Evolutionary conservation across 148 eudicot species (phyloP).

Genomic region (Rhododendron ferrugineum): DNA sequence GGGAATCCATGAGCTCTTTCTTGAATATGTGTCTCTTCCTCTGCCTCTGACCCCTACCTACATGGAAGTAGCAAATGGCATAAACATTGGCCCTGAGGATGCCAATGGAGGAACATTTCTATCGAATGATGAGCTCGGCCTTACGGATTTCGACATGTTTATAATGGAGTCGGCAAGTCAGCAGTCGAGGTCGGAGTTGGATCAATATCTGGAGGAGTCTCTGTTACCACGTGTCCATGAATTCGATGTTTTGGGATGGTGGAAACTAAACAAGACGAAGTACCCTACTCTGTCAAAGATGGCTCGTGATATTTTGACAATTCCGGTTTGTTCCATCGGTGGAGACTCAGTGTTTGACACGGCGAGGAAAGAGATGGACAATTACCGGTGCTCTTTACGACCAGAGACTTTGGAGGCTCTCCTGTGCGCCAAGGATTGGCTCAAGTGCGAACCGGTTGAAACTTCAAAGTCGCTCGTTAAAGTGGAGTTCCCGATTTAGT

Average conservation of each 20-base stretch:
- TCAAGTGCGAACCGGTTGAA: conserved; percentile 34
- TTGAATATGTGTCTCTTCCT: conserved; percentile 58
- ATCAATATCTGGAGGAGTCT: conserved; percentile 92
- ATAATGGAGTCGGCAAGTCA: conserved; percentile 84
- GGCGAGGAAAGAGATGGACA: conserved; percentile 57
- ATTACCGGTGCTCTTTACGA: conserved; percentile 59
- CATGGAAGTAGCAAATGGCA: conserved; percentile 36
- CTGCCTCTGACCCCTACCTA: conserved; percentile 36
- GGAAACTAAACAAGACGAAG: conserved; percentile 79
- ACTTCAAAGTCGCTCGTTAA: conserved; percentile 35
- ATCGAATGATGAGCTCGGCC: conserved; percentile 47
- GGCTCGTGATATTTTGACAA: conserved; percentile 74
- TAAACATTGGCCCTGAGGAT: conserved; percentile 35
- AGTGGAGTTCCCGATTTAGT: conserved; percentile 56
- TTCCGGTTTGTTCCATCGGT: conserved; percentile 61
- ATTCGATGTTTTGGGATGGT: conserved; percentile 91
- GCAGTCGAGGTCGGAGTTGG: conserved; percentile 70
- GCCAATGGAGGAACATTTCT: conserved; percentile 25
- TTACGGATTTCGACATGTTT: conserved; percentile 75
- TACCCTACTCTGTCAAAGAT: conserved; percentile 89
- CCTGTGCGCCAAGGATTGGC: conserved; percentile 93
- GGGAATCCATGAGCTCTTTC: conserved; percentile 79
- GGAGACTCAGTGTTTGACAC: conserved; percentile 53
- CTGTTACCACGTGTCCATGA: conserved; percentile 75
- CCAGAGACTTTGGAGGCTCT: conserved; percentile 89